Base-by-base conservation (phyloP, 257 asterid genomes). In the Rhazya stricta region DNA sequence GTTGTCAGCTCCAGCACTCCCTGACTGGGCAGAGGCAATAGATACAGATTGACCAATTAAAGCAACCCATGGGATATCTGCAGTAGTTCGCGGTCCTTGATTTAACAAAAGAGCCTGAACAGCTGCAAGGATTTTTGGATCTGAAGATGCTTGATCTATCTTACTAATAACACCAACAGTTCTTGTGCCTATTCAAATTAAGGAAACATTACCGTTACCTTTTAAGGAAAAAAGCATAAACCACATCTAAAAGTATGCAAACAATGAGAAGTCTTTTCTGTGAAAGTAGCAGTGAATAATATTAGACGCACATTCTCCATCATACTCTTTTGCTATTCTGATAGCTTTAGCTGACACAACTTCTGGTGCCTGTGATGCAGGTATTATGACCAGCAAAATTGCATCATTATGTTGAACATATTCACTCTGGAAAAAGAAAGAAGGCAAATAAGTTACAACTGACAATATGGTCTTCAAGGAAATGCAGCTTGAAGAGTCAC, bases 61-160 rank as follows among this genome's bases (percentile, higher is more conserved):
- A 83, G 96, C 99, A 77, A 95, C 99, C 98, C 98, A 95, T 0
- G 97, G 96, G 77, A 95, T 89, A 84, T 95, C 98, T 70, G 94
- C 84, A 74, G 96, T 89, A 81, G 94, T 92, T 81, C 97, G 80
- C 53, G 99, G 99, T 76, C 99, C 99, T 88, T 95, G 97, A 82
- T 88, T 86, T 78, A 80, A 83, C 77, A 95, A 82, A 73, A 95
- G 98, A 65, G 98, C 98, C 83, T 92, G 97, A 75, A 95, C 99
- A 77, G 99, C 98, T 57, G 98, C 97, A 74, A 95, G 89, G 68
- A 84, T 58, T 86, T 95, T 95, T 48, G 91, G 96, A 74, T 93
- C 96, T 69, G 98, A 88, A 62, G 93, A 86, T 84, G 91, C 94
- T 78, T 93, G 98, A 79, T 93, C 98, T 76, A 93, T 83, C 87